Evolutionary conservation across 805 yeast species (phyloP).

Genomic region (Metschnikowia arizonensis): DNA sequence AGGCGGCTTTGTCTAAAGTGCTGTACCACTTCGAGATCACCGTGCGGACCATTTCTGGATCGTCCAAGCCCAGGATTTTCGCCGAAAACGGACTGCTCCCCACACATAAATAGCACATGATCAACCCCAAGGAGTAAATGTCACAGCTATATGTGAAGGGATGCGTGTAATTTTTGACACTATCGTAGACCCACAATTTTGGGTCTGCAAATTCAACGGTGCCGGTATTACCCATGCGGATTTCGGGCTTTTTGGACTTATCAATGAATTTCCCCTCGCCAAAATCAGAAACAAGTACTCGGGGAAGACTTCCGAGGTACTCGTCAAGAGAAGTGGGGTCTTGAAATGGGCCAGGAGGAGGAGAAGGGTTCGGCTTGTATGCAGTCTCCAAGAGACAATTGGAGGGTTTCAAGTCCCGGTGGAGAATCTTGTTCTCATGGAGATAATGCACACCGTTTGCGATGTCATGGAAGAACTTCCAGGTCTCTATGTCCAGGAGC

Average conservation of each 20-base stretch:
- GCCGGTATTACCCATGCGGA: constrained; percentile 80
- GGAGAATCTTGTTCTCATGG: constrained; percentile 74
- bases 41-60: constrained; percentile 28
- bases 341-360: background rate
- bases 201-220: constrained; percentile 89
- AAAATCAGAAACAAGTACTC: constrained; percentile 78
- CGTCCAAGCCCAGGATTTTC: constrained; percentile 13
- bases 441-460: constrained; percentile 66
- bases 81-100: constrained; percentile 57
- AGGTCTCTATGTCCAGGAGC: constrained; percentile 59
- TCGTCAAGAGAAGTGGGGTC: constrained; percentile 14
- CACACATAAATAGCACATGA: constrained; percentile 70
- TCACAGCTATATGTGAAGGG: constrained; percentile 74
- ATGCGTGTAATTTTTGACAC: constrained; percentile 22
- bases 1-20: constrained; percentile 17
- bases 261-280: constrained; percentile 85
- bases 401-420: constrained; percentile 85
- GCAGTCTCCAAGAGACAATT: constrained; percentile 62
- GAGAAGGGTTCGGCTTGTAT: constrained; percentile 17
- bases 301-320: constrained; percentile 44
- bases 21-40: constrained; percentile 32
- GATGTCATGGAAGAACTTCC: constrained; percentile 63
- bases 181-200: constrained; percentile 49
- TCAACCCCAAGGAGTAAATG: constrained; percentile 79
- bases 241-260: constrained; percentile 24